These are phyloP conservation scores for Phytophthora pseudosyringae DNA, from an alignment of 352 stramenopile species.

Conservation along the genomic window DNA sequence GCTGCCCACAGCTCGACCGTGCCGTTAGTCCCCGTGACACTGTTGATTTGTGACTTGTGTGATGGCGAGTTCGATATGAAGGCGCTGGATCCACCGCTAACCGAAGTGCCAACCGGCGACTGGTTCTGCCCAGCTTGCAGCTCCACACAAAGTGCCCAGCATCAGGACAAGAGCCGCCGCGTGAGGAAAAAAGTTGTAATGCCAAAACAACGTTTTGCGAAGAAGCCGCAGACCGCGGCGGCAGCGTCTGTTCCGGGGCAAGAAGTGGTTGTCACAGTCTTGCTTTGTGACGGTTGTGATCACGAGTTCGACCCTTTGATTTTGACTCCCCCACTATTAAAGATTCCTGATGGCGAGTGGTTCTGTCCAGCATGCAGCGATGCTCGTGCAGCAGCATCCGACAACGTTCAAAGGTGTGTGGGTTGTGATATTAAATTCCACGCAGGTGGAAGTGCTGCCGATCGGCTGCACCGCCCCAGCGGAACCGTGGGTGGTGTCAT, in stretches of 20 bases:
- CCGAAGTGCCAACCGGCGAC: conserved; percentile 52
- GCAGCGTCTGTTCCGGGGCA: conserved; percentile 1
- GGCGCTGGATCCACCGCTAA: conserved; percentile 54
- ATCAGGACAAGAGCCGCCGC: conserved; percentile 3
- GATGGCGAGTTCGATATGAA: conserved; percentile 72
- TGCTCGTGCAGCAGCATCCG: conserved; percentile 9
- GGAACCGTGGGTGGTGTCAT: conserved; percentile 35
- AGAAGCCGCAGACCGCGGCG: neutral
- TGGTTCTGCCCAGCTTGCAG: conserved; percentile 44
- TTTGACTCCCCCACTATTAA: conserved; percentile 52
- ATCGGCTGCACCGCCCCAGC: conserved; percentile 24
- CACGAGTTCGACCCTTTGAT: conserved; percentile 60
- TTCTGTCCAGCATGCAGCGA: conserved; percentile 45
- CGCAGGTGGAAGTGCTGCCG: conserved; percentile 9
- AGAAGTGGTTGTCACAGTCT: conserved; percentile 43
- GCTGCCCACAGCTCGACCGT: neutral
- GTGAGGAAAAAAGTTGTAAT: conserved; percentile 7
- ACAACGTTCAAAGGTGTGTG: conserved; percentile 31
- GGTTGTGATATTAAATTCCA: conserved; percentile 45
- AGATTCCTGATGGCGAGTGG: conserved; percentile 61
- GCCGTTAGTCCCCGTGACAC: conserved; percentile 33
- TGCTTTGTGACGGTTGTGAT: conserved; percentile 79
- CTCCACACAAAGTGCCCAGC: conserved; percentile 5
- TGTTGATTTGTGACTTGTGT: conserved; percentile 79
- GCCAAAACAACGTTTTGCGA: conserved; percentile 11